Base-by-base conservation (phyloP, 192 early-diverging fungal species). In the Powellomyces hirtus region DNA sequence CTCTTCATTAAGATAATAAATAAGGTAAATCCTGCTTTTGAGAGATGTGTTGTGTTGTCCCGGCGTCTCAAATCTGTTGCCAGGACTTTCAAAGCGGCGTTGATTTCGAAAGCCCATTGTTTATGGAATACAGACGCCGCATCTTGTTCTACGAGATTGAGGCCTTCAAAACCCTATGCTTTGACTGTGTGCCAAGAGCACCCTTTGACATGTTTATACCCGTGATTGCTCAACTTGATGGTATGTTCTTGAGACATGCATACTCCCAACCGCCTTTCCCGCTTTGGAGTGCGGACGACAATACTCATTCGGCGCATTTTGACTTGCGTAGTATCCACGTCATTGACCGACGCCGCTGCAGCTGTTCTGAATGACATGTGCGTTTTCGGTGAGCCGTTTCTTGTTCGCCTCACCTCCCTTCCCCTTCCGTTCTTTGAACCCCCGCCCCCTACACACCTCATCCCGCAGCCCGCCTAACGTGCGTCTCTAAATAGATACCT, bases 71-170 rank as follows among this genome's bases (percentile, higher is more conserved):
- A 24, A 49, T 24, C n/a, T 24, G 40, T 42, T 42, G 40, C 8
- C 14, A 64, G 62, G 62, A 64, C 30, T 34, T 50, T 18, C 22
- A 18, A 35, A 59, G 31, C 24, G 36, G 26, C 14, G 57, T 68
- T 4, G 66, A 68, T 59, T 38, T 56, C 20, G 31, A 68, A 44
- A 68, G 66, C 46, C 37, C 57, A 13, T 24, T 59, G 10, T 68
- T 68, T 40, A 26, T n/a, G 27, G 55, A 58, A 24, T 37, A 40
- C 46, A 35, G 58, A 16, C 26, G 51, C 20, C 18, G 51, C 27
- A 26, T 68, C 2, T 31, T 68, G 0, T 68, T 31, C 57, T 68
- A 46, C 44, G 66, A 68, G 34, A 58, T 68, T 29, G 66, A 68
- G 46, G 56, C 46, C 16, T 60, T 60, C 58, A 36, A 38, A 29